Conservation (phyloP, 176 grass and related monocot species). For the Eleusine indica region DNA sequence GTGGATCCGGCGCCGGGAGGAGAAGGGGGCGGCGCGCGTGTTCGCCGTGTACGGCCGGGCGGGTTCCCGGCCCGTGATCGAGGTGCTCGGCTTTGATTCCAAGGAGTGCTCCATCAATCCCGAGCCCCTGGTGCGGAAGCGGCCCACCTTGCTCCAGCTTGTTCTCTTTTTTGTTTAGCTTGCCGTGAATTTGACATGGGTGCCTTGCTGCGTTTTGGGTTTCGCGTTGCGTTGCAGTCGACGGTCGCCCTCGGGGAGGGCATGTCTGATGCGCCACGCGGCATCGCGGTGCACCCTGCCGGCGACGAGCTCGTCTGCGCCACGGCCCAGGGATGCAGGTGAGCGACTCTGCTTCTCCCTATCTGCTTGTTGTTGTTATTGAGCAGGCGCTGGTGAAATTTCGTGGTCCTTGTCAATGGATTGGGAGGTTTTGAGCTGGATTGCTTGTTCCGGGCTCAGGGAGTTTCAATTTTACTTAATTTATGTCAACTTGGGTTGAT, state of each 20-base stretch:
- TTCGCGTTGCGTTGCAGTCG: conserved; percentile 42
- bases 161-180: neutral
- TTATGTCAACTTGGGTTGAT: neutral
- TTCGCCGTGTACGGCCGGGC: conserved; percentile 60
- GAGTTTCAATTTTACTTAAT: neutral
- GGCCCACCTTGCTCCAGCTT: neutral
- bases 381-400: neutral
- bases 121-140: conserved; percentile 58
- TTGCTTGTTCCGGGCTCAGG: neutral
- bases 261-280: conserved; percentile 50
- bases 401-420: neutral
- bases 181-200: neutral
- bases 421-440: neutral
- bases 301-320: conserved; percentile 88
- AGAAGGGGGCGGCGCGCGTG: conserved; percentile 57
- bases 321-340: conserved; percentile 81
- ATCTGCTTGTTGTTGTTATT: neutral
- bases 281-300: conserved; percentile 81
- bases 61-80: conserved; percentile 47
- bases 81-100: conserved; percentile 78
- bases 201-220: neutral
- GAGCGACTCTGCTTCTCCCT: conserved; percentile 30
- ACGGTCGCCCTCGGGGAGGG: conserved; percentile 61
- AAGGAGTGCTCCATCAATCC: conserved; percentile 56
- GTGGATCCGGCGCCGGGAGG: conserved; percentile 80